These are phyloP conservation scores for Scedosporium aurantiacum DNA, from an alignment of 2,329 filamentous ascomycete species.

Conservation along the genomic window DNA sequence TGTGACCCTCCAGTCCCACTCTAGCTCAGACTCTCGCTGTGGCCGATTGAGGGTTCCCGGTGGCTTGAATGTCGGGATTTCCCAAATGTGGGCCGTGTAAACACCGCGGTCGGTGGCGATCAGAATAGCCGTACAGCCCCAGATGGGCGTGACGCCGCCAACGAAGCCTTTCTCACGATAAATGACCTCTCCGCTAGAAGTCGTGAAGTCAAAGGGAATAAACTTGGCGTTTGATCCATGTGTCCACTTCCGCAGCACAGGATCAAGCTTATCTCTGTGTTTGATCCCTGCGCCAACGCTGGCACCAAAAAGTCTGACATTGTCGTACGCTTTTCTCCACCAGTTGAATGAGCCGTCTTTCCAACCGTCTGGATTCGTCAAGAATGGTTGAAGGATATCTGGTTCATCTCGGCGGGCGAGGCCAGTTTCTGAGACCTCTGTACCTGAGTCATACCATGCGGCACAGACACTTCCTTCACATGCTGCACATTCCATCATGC, in stretches of 20 bases:
- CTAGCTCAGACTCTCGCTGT: not conserved
- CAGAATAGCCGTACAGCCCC: constrained; percentile 2
- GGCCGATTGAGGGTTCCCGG: not conserved
- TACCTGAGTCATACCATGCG: not conserved
- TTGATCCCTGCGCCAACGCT: not conserved
- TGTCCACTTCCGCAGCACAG: not conserved
- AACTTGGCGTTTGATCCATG: not conserved
- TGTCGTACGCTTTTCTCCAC: not conserved
- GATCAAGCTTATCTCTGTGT: not conserved
- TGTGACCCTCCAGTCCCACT: constrained; percentile 1
- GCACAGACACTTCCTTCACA: not conserved
- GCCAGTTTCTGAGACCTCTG: not conserved
- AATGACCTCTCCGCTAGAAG: not conserved
- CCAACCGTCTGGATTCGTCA: not conserved
- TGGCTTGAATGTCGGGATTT: not conserved
- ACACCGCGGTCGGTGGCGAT: not conserved
- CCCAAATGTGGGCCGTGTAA: constrained; percentile 4
- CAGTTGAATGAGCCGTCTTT: not conserved
- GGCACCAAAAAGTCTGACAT: not conserved
- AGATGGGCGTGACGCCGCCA: constrained; percentile 2
- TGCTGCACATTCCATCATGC: not conserved
- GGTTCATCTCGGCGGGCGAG: not conserved
- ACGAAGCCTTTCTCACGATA: not conserved
- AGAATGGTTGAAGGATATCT: not conserved
- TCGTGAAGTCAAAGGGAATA: not conserved